Evolutionary conservation across 768 basidiomycete species (phyloP).

Genomic region (Pisolithus orientalis): DNA sequence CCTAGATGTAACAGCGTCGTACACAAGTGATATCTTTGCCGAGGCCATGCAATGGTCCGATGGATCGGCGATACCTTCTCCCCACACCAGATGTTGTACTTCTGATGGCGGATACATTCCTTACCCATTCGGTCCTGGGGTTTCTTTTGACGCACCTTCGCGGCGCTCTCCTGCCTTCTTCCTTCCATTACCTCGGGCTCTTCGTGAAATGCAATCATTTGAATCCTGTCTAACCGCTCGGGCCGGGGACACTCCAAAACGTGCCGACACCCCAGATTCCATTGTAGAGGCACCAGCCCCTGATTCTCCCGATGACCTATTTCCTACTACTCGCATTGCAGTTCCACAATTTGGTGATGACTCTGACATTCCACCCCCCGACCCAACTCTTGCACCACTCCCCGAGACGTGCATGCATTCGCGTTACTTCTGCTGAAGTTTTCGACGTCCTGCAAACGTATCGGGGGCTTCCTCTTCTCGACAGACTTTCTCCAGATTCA

Average conservation of each 20-base stretch:
- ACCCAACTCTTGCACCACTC: constrained; percentile 29
- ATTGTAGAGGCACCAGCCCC: not conserved
- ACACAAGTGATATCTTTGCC: constrained; percentile 51
- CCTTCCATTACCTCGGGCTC: constrained; percentile 42
- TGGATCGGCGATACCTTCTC: constrained; percentile 30
- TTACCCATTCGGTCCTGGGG: constrained; percentile 59
- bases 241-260: constrained; percentile 34
- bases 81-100: constrained; percentile 23
- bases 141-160: constrained; percentile 55
- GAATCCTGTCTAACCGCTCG: constrained; percentile 77
- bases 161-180: constrained; percentile 37
- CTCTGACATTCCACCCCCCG: constrained; percentile 20
- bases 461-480: constrained; percentile 67
- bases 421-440: constrained; percentile 65
- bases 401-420: constrained; percentile 50
- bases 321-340: constrained; percentile 17
- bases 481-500: constrained; percentile 52
- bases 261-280: constrained; percentile 6
- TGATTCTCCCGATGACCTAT: constrained; percentile 3
- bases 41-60: constrained; percentile 59
- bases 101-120: constrained; percentile 27
- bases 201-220: constrained; percentile 87
- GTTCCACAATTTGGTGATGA: constrained; percentile 25
- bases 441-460: constrained; percentile 81
- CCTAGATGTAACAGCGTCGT: constrained; percentile 20